Evolutionary conservation across 129 eudicot genomes (phyloP), one percentile per base, ranked within the genome.

Genomic region (Flaveria ramosissima): DNA sequence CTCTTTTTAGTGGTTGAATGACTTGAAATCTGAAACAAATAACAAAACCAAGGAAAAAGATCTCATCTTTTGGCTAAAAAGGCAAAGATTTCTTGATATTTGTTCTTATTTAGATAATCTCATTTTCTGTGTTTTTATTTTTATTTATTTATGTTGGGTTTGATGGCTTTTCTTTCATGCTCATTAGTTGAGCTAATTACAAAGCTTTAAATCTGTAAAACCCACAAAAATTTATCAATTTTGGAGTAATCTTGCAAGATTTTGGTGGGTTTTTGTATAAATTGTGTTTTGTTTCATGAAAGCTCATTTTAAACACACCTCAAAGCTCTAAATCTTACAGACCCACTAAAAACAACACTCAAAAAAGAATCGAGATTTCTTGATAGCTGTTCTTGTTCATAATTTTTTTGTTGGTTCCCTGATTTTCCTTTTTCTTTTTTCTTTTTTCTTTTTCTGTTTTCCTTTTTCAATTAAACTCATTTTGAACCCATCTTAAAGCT

Each of bases 1-100:
- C n/a, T 52, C 74, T 70, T 24, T 42, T 55, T 56, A 21, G 42
- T 56, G 51, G 69, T 72, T 71, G 23, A 55, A 43, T 46, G 51
- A 71, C 56, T 74, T 75, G 57, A 52, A 79, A 79, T 83, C 83
- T 83, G 64, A 68, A 64, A 24, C 64, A 67, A n/a, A 67, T 80
- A 73, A 42, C 52, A 64, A 26, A 78, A 71, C 77, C 78, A 66
- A 73, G 74, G 26, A 73, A 24, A 73, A 65, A 65, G 73, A 23
- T 51, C 50, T 79, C 60, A 39, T 66, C 57, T 80, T 63, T 72
- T 79, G 32, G 70, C 76, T 41, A 57, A 57, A 78, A 70, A 78
- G 71, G 64, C 71, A 60, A 45, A 78, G 43, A 12, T 73, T 65
- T 73, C 68, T 65, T 72, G 73, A 52, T 64, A 64, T 48, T 41